Conservation (phyloP, 225 moss, liverwort and hornwort species). For the Sphagnum contortum region DNA sequence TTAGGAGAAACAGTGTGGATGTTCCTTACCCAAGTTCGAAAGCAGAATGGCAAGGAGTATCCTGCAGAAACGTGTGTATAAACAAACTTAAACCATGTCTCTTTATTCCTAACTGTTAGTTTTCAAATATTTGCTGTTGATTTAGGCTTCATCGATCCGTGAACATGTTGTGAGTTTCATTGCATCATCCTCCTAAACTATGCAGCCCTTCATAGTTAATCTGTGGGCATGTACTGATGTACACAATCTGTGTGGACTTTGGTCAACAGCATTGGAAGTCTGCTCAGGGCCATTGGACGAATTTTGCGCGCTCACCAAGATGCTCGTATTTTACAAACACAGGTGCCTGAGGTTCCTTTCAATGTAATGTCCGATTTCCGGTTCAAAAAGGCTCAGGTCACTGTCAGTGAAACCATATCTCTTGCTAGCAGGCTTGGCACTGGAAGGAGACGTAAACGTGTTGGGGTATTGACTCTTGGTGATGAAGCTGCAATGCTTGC, state of each 20-base stretch:
- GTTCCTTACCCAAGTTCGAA: constrained; percentile 57
- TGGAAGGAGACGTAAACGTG: constrained; percentile 58
- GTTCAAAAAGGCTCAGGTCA: constrained; percentile 49
- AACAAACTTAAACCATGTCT: too few species aligned
- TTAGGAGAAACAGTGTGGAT: constrained; percentile 47
- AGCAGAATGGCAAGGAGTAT: constrained; percentile 65
- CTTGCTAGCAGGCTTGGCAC: constrained; percentile 57
- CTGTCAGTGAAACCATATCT: constrained; percentile 52
- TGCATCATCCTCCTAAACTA: too few species aligned
- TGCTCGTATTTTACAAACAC: constrained; percentile 47
- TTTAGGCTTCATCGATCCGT: too few species aligned
- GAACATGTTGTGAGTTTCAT: too few species aligned
- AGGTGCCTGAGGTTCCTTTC: constrained; percentile 53
- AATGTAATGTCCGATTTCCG: constrained; percentile 58
- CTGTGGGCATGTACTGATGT: too few species aligned
- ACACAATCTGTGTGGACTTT: constrained; percentile 1
- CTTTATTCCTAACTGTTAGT: too few species aligned
- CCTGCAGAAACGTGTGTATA: constrained; percentile 55
- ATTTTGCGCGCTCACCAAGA: constrained; percentile 62
- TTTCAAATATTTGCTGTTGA: too few species aligned
- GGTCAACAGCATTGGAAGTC: constrained; percentile 50
- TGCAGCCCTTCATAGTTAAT: too few species aligned
- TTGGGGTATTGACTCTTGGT: constrained; percentile 50
- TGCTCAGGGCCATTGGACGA: constrained; percentile 60
- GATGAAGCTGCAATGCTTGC: constrained; percentile 65